Percentiles rank a stretch among this genome's conserved stretches.
phyloP scores from a whole-genome alignment of 1,284 basidiomycete species.

The Puccinia triticina region DNA sequence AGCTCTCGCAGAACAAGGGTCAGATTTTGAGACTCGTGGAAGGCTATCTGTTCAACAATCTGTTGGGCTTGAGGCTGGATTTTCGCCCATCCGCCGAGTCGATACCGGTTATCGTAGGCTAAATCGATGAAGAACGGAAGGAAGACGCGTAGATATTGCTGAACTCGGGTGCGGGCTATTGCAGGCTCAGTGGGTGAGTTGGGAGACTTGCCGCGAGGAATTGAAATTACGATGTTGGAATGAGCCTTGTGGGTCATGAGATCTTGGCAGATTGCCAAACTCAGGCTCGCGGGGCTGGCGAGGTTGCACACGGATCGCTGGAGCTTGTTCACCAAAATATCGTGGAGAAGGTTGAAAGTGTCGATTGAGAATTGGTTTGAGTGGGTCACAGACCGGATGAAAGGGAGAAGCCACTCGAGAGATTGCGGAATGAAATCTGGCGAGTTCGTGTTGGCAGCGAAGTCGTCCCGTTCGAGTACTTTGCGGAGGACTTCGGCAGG shows the following conservation, averaged over 20 bases:
- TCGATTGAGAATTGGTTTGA: constrained; percentile 21
- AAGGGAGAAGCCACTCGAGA: constrained; percentile 43
- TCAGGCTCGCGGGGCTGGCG: constrained; percentile 24
- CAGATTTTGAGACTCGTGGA: constrained; percentile 23
- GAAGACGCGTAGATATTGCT: constrained; percentile 32
- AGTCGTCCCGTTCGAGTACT: constrained; percentile 23
- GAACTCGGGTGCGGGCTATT: constrained; percentile 20
- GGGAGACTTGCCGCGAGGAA: not conserved
- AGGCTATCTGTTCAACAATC: constrained; percentile 30
- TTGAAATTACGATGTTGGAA: not conserved
- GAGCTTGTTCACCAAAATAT: constrained; percentile 27
- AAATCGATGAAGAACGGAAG: constrained; percentile 38
- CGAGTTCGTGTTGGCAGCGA: constrained; percentile 15
- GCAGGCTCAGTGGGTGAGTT: not conserved
- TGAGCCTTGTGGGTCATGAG: not conserved
- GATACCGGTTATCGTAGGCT: constrained; percentile 23
- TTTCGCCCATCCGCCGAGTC: constrained; percentile 1
- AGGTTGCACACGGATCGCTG: constrained; percentile 2
- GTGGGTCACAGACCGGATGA: constrained; percentile 32
- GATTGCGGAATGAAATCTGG: constrained; percentile 9
- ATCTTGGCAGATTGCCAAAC: constrained; percentile 19
- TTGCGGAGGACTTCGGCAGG: constrained; percentile 24
- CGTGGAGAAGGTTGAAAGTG: constrained; percentile 29
- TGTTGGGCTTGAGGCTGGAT: constrained; percentile 9
- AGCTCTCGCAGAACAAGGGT: constrained; percentile 18